Evolutionary conservation across 192 early-diverging fungal species (phyloP), one percentile per base, ranked within the genome.

Genomic region (Chytriomyces sp.): DNA sequence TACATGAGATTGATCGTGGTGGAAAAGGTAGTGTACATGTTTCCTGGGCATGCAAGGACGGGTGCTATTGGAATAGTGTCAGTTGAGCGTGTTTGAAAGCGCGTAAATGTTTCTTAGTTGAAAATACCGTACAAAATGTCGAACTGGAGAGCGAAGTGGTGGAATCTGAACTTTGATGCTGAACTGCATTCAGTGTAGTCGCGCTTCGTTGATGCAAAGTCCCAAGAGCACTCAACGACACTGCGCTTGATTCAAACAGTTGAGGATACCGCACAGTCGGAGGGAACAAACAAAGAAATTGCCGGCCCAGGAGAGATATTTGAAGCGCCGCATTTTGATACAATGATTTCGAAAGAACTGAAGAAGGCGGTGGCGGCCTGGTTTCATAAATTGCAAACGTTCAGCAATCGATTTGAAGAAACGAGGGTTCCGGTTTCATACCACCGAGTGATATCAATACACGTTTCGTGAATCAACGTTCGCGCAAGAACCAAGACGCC

Each of bases 1-100:
- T 95, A 98, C 70, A 96, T 76, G 75, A 94, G 89, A 35, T 69
- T 92, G 23, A 96, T 83, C 45, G 94, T 83, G 87, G 91, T 72
- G 86, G 89, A 81, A 94, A 97, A 86, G 86, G 92, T 72, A 85
- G 89, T 64, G 91, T 94, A 83, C 90, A 89, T 70, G 82, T 91
- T 69, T 85, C 92, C 64, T 77, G 90, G 24, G 91, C 88, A 65
- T 23, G 76, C 20, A 46, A 91, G 7, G 62, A 16, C 23, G 57
- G 65, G 46, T 45, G 61, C 49, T 94, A 63, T 89, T 85, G 46
- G 88, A 50, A 76, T 23, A 23, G 3, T 44, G 61, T 46, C 28
- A 9, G 61, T n/a, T n/a, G 13, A 18, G 67, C 49, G 68, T 20
- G 45, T 28, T 0, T 7, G 18, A 49, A 50, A 18, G 45, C 44